Conservation (phyloP, 441 rosid genomes). For the Gossypium gossypioides region DNA sequence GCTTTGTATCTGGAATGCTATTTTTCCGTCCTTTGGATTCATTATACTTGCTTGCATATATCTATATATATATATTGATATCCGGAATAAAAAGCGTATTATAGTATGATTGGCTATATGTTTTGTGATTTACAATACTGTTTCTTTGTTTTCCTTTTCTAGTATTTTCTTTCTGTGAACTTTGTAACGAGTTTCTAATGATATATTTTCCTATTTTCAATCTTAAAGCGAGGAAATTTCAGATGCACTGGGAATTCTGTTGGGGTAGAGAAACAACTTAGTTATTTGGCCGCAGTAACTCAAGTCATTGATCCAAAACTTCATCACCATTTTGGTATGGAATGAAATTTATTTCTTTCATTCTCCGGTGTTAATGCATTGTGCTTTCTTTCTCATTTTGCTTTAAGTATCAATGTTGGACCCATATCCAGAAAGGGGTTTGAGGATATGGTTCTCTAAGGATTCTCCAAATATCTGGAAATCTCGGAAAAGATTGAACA, state of each 20-base stretch:
- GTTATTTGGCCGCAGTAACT: conserved; percentile 80
- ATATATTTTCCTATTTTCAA: conserved; percentile 17
- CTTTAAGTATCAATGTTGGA: not conserved
- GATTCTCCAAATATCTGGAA: not conserved
- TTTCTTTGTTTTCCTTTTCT: not conserved
- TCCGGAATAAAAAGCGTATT: not conserved
- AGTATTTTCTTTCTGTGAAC: conserved; percentile 2
- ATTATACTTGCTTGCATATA: too few relatives aligned
- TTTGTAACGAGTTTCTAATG: conserved; percentile 20
- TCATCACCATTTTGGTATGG: conserved; percentile 83
- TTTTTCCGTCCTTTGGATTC: too few relatives aligned
- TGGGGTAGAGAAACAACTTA: conserved; percentile 88
- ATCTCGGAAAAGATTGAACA: not conserved
- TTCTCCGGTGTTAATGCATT: not conserved
- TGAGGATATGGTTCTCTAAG: not conserved
- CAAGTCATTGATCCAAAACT: conserved; percentile 88
- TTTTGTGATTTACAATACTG: not conserved
- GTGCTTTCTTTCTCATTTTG: not conserved
- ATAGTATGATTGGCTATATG: not conserved
- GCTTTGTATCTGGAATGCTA: too few relatives aligned
- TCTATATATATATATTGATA: too few relatives aligned
- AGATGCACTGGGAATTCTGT: conserved; percentile 79
- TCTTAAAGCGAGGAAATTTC: conserved; percentile 81
- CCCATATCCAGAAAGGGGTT: not conserved
- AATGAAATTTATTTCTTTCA: conserved; percentile 1